These are phyloP conservation scores for Termitomyces sp. DNA, from an alignment of 768 basidiomycete genomes.

Conservation along the genomic window DNA sequence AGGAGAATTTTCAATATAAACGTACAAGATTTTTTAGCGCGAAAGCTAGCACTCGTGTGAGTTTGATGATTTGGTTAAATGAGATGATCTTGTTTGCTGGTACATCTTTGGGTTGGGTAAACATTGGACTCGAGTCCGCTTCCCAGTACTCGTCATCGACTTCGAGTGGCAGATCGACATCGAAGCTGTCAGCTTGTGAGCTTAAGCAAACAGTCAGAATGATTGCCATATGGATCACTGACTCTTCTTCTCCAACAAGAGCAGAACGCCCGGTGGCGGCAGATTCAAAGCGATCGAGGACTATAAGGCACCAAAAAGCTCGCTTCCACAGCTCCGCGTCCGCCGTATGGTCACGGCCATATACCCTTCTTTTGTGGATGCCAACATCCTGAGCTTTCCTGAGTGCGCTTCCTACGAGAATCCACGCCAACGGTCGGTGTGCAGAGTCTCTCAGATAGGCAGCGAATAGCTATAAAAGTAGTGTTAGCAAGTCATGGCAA, in stretches of 20 bases:
- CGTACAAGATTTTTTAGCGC: conserved; percentile 66
- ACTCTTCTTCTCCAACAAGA: conserved; percentile 67
- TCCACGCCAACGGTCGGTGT: conserved; percentile 52
- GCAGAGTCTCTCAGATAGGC: conserved; percentile 50
- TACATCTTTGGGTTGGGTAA: conserved; percentile 63
- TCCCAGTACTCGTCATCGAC: conserved; percentile 85
- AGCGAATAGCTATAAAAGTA: conserved; percentile 40
- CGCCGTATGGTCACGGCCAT: conserved; percentile 36
- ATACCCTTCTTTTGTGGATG: conserved; percentile 64
- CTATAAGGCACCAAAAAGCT: conserved; percentile 69
- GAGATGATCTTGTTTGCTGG: conserved; percentile 50
- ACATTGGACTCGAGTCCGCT: conserved; percentile 42
- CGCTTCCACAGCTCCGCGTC: conserved; percentile 72
- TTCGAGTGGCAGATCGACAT: conserved; percentile 76
- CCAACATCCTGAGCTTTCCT: conserved; percentile 75
- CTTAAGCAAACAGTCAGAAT: not conserved
- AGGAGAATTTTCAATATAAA: conserved; percentile 8
- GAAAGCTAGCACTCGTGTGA: conserved; percentile 69
- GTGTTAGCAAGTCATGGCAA: not conserved
- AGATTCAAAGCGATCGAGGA: conserved; percentile 55
- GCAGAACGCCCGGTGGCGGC: conserved; percentile 54
- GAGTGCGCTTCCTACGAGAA: conserved; percentile 47
- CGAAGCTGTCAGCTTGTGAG: conserved; percentile 51
- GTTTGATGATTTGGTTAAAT: conserved; percentile 62
- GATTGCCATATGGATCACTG: conserved; percentile 18